Evolutionary conservation across 2,329 filamentous ascomycete genomes (phyloP).

Genomic region (Penicillium brasilianum): DNA sequence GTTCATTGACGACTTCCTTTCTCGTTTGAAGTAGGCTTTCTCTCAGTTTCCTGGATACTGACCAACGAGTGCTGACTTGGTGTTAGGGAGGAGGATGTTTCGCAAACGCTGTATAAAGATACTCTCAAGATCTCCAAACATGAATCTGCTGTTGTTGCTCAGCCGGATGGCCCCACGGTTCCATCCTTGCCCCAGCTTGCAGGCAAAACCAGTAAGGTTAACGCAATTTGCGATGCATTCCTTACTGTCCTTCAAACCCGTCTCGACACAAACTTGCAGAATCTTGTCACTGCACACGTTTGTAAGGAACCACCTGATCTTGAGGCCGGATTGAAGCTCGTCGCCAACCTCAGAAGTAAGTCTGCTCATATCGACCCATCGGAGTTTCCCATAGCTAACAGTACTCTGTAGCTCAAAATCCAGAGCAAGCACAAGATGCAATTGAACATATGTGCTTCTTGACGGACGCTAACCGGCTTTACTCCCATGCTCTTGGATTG

Average conservation of each 20-base stretch:
- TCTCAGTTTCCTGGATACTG: background rate
- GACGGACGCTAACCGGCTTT: slow-evolving; percentile 88
- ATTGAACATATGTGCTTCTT: slow-evolving; percentile 98
- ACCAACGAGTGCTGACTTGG: slow-evolving; percentile 36
- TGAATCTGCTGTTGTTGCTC: slow-evolving; percentile 31
- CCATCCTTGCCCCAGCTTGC: slow-evolving; percentile 14
- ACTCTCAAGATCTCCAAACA: slow-evolving; percentile 63
- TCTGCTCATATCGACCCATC: slow-evolving; percentile 12
- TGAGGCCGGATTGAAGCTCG: slow-evolving; percentile 79
- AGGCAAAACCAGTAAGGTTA: slow-evolving; percentile 68
- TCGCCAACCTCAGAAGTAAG: slow-evolving; percentile 69
- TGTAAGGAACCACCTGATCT: slow-evolving; percentile 92
- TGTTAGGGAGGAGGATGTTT: slow-evolving; percentile 80
- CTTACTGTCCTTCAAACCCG: slow-evolving; percentile 68
- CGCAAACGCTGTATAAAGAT: slow-evolving; percentile 90
- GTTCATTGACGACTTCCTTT: slow-evolving; percentile 89
- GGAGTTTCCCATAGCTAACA: slow-evolving; percentile 21
- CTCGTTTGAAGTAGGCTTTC: slow-evolving; percentile 70
- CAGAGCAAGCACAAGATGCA: slow-evolving; percentile 79
- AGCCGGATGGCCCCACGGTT: slow-evolving; percentile 30
- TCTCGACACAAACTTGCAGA: slow-evolving; percentile 74
- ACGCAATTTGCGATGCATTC: slow-evolving; percentile 85
- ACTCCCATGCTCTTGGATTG: slow-evolving; percentile 85
- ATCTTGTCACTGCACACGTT: slow-evolving; percentile 91
- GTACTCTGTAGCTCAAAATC: slow-evolving; percentile 58